Base-by-base conservation (phyloP, 2,329 filamentous ascomycete genomes). In the Anisogramma anomala region DNA sequence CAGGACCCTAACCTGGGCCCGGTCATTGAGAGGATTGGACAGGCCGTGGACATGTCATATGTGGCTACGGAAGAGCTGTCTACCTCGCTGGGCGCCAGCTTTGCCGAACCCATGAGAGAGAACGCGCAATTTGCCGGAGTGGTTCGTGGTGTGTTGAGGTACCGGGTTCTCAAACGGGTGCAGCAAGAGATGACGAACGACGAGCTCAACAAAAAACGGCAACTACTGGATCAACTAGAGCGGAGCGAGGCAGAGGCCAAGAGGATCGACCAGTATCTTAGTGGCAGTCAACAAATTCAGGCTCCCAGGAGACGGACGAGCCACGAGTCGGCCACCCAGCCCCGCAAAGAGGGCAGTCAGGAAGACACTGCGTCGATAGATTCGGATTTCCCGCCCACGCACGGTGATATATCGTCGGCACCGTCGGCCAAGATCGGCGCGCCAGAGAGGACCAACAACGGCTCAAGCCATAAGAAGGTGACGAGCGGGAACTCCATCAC, bases 181-280 rank as follows among this genome's bases (percentile, higher is more conserved):
- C 91, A 98, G 57, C 87, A 96, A 59, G 91, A 98, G 57, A 89
- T 96, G 79, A 96, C 91, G 1, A 81, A 82, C 33, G 91, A 98
- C 45, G 88, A 98, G 53, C 69, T 98, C 9, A 74, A 81, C 41
- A 94, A 89, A 69, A 96, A 96, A 66, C 78, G 74, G 53, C 67
- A 73, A 3, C 70, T 91, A 10, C 70, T 98, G 11, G 85, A 94
- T 33, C 83, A 88, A 35, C 67, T 98, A n/a, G 91, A 98, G 64
- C 77, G 79, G 44, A 96, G 89, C 55, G 91, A 98, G 61, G 74
- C 82, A 5, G 91, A 98, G 64, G 88, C 91, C 1, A 84, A 84
- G 55, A 79, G 93, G 34, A 91, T 98, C 46, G 89, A 96, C 55
- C 84, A 94, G 50, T 95, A 95, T 57, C 73, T 98, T 36, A 84